phyloP scores from a whole-genome alignment of 805 yeast species.

The Sporopachydermia lactativora region DNA sequence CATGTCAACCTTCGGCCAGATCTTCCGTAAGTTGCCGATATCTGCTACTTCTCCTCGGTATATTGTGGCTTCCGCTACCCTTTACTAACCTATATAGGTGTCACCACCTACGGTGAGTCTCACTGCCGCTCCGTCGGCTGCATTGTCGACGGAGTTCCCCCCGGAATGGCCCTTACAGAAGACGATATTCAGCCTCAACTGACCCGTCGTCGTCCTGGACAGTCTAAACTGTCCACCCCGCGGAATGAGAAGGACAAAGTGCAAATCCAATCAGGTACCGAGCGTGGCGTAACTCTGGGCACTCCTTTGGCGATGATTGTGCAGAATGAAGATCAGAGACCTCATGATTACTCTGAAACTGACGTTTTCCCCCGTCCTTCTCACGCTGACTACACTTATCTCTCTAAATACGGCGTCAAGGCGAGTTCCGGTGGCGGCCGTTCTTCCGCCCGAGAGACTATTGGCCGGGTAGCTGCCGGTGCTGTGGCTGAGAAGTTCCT shows the following conservation, averaged over 20 bases:
- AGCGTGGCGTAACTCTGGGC: conserved; percentile 79
- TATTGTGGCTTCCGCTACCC: neutral
- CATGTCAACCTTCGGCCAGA: conserved; percentile 68
- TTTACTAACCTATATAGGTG: conserved; percentile 25
- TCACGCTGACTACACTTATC: conserved; percentile 93
- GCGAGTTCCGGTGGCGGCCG: conserved; percentile 97
- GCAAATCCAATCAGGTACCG: conserved; percentile 89
- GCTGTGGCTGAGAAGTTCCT: conserved; percentile 94
- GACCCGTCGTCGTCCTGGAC: conserved; percentile 96
- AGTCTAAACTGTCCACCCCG: conserved; percentile 83
- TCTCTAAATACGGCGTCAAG: conserved; percentile 80
- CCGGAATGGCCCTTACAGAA: conserved; percentile 77
- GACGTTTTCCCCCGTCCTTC: conserved; percentile 95
- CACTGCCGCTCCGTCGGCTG: conserved; percentile 97
- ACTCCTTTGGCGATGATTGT: conserved; percentile 94
- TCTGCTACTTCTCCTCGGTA: too few species aligned
- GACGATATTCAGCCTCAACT: conserved; percentile 90
- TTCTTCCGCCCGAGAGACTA: conserved; percentile 93
- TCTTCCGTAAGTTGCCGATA: conserved; percentile 22
- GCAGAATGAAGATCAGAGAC: conserved; percentile 90
- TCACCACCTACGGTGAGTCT: conserved; percentile 96
- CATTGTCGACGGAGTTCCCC: conserved; percentile 97
- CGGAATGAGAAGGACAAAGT: conserved; percentile 90
- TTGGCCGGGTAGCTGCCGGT: conserved; percentile 98
- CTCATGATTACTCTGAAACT: conserved; percentile 90